Evolutionary conservation across 2,329 filamentous ascomycete species (phyloP).

Genomic region (Stemphylium beticola): DNA sequence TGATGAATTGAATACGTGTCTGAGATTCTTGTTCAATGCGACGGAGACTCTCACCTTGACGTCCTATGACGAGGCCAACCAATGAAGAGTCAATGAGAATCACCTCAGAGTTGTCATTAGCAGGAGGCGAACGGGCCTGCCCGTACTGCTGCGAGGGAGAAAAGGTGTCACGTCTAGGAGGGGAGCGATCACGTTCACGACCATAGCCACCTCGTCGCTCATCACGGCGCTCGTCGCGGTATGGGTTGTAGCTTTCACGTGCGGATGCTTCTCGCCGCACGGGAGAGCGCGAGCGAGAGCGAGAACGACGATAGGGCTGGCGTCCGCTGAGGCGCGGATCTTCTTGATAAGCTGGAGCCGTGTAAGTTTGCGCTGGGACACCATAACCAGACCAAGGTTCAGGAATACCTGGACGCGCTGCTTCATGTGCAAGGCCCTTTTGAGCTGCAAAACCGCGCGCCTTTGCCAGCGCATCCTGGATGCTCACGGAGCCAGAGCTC

Average conservation of each 20-base stretch:
- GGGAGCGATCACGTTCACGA: constrained; percentile 77
- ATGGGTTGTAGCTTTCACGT: constrained; percentile 79
- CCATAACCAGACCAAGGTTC: constrained; percentile 50
- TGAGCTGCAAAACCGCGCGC: constrained; percentile 82
- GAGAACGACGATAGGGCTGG: constrained; percentile 67
- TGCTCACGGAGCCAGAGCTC: constrained; percentile 80
- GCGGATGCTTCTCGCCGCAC: constrained; percentile 68
- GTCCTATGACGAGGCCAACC: constrained; percentile 88
- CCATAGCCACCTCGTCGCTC: constrained; percentile 66
- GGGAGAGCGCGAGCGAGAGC: constrained; percentile 68
- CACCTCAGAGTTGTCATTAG: constrained; percentile 76
- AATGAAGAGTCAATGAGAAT: constrained; percentile 86
- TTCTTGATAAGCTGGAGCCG: constrained; percentile 48
- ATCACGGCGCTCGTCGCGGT: constrained; percentile 82
- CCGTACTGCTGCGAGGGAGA: constrained; percentile 63
- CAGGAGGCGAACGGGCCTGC: constrained; percentile 65
- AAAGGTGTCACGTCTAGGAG: constrained; percentile 63
- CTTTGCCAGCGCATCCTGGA: constrained; percentile 83
- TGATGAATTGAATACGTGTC: constrained; percentile 87
- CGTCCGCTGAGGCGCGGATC: constrained; percentile 60
- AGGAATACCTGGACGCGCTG: constrained; percentile 52
- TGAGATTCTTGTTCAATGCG: constrained; percentile 83
- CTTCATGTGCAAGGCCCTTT: constrained; percentile 68
- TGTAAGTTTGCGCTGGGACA: constrained; percentile 40
- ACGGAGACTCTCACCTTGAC: constrained; percentile 86